phyloP scores from a whole-genome alignment of 1,284 basidiomycete species.

The Papiliotrema fonsecae region DNA sequence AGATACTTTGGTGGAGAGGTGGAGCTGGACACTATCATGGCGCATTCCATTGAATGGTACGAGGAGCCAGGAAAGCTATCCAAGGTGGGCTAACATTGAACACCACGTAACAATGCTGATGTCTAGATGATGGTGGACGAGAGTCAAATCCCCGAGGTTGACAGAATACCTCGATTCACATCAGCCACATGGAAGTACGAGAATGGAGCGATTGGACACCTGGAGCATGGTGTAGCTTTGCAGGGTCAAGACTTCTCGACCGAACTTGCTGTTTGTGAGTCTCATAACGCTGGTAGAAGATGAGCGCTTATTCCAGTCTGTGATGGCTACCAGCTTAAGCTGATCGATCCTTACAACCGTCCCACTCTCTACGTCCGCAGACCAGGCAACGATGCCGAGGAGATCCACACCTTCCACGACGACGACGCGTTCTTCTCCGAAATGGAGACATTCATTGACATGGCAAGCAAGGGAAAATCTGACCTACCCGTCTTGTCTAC shows the following conservation, averaged over 20 bases:
- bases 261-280: slow-evolving; percentile 65
- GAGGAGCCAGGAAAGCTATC: slow-evolving; percentile 76
- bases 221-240: slow-evolving; percentile 74
- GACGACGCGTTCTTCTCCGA: slow-evolving; percentile 86
- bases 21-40: slow-evolving; percentile 70
- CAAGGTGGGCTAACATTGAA: slow-evolving; percentile 3
- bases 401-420: slow-evolving; percentile 62
- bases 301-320: slow-evolving; percentile 48
- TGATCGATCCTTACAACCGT: slow-evolving; percentile 65
- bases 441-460: slow-evolving; percentile 71
- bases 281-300: background rate
- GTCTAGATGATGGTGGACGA: slow-evolving; percentile 19
- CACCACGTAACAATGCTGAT: background rate
- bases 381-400: slow-evolving; percentile 72
- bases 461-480: slow-evolving; percentile 31
- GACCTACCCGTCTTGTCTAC: slow-evolving; percentile 24
- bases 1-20: slow-evolving; percentile 96
- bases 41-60: slow-evolving; percentile 80
- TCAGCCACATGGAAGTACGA: slow-evolving; percentile 62
- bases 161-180: slow-evolving; percentile 36
- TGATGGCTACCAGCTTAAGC: slow-evolving; percentile 69
- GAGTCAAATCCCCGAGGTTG: slow-evolving; percentile 23
- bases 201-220: slow-evolving; percentile 76
- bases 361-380: slow-evolving; percentile 74
- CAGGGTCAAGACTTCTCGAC: slow-evolving; percentile 73